Conservation (phyloP, 2,329 filamentous ascomycete species). For the Nemania bipapillata region DNA sequence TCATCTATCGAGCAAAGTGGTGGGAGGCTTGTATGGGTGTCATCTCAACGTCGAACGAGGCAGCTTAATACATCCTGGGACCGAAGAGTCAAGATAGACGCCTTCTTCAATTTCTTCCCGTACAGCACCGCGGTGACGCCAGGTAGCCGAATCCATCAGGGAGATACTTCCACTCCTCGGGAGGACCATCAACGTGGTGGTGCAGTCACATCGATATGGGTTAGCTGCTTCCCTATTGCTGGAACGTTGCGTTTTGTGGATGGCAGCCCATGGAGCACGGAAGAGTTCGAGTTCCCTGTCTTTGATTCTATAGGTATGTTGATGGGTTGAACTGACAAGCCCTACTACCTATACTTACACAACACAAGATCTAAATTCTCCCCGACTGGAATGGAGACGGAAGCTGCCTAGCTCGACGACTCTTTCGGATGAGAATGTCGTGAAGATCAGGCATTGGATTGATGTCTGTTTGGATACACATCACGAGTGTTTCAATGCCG, state of each 20-base stretch:
- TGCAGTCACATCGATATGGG: constrained; percentile 26
- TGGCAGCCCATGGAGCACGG: constrained; percentile 20
- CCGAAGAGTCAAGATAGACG: constrained; percentile 10
- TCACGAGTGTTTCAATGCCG: constrained; percentile 15
- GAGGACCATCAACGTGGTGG: constrained; percentile 15
- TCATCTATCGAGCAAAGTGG: not conserved
- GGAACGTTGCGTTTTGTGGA: constrained; percentile 16
- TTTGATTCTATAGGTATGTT: constrained; percentile 37
- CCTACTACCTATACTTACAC: constrained; percentile 3
- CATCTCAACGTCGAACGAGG: not conserved
- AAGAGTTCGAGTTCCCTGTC: constrained; percentile 25
- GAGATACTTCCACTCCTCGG: not conserved
- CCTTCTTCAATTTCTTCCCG: constrained; percentile 11
- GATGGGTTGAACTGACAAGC: not conserved
- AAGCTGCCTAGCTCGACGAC: constrained; percentile 18
- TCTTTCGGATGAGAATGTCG: constrained; percentile 33
- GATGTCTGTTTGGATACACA: constrained; percentile 28
- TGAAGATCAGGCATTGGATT: constrained; percentile 34
- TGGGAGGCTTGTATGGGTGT: constrained; percentile 12
- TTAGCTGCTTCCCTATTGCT: constrained; percentile 13
- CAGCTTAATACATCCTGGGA: constrained; percentile 4
- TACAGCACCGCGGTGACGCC: not conserved
- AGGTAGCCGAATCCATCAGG: not conserved
- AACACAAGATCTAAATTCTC: constrained; percentile 18
- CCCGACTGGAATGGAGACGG: constrained; percentile 21